Evolutionary conservation across 2,329 filamentous ascomycete species (phyloP), one percentile per base, ranked within the genome.

Genomic region (Exophiala oligosperma): DNA sequence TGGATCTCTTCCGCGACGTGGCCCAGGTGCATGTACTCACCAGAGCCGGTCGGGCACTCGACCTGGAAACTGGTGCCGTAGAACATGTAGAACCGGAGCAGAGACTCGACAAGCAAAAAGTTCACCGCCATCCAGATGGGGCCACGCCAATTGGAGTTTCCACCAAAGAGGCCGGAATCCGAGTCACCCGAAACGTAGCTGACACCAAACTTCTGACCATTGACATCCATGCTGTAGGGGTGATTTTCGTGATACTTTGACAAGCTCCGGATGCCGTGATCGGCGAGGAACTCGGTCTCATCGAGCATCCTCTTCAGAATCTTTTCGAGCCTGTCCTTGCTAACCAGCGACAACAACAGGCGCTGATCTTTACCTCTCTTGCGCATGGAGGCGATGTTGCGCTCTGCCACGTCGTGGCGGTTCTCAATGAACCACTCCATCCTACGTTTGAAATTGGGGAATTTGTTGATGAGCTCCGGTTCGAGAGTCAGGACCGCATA

Each of bases 61-160:
- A 97, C 89, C 74, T 96, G 84, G 70, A 97, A 85, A 14, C 86
- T 84, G 59, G 90, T 89, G 60, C 93, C 93, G 70, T 97, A 97
- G 79, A 96, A 97, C 76, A 97, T 88, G 78, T 91, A 95, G 79
- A 96, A 97, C 32, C 93, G 84, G 68, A 96, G 90, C n/a, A 97
- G 83, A 5, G 92, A 93, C 73, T 97, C 93, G 41, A 97, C 89
- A 12, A 97, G 83, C 53, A 97, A 77, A 77, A 96, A 97, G 76
- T 97, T 97, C 76, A 96, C 92, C 62, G 91, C 94, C 49, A 97
- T 82, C 93, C 93, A 97, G 67, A 96, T 93, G 0, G 94, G 93
- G 3, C 89, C 93, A 76, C 93, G 86, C 93, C 93, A 97, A 75
- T 97, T 97, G 74, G 92, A 96, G 82, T 97, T 97, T 65, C 93